Base-by-base conservation (phyloP, 2,329 filamentous ascomycete genomes). In the Fusarium guadeloupense region DNA sequence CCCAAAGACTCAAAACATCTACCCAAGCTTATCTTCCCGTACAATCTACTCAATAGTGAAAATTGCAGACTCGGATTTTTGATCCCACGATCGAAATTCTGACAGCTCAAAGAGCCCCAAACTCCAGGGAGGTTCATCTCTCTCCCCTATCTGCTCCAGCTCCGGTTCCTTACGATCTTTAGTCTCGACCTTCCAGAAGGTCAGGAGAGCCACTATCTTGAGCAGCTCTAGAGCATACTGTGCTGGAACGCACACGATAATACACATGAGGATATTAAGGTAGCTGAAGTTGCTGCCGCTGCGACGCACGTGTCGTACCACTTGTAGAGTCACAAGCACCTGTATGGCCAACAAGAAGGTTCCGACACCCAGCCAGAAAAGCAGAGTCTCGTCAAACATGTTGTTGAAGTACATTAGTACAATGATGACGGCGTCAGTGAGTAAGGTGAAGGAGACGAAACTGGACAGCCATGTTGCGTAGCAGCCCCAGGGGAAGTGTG, bases 181-280 rank as follows among this genome's bases (percentile, higher is more conserved):
- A 1, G 35, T 30, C 26, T 57, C 42, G 0, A 35, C 34, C 25
- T 34, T 31, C 47, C 37, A 53, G 23, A 47, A 43, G 2, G 53
- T 58, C 9, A 61, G 16, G 6, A 66, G 35, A 14, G 52, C 49
- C 21, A 46, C 50, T 9, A 66, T 19, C 25, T 54, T 62, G 4
- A 68, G 13, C 3, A 64, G 4, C 6, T 44, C 38, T 8, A 50
- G 50, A 4, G 26, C 5, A 19, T 62, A 64, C 8, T 40, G 43
- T 6, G 23, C 41, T 10, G 30, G 40, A n/a, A 39, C 23, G 9
- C 33, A 31, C 4, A 46, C 13, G 9, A 60, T 1, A 3, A 42
- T 7, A 13, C 45, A 54, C 9, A 47, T 4, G 9, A 52, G 6
- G 6, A 49, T 40, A 2, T 12, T 28, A n/a, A 19, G 5, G 7